Evolutionary conservation across 2,329 filamentous ascomycete species (phyloP), one percentile per base, ranked within the genome.

Genomic region (Trichothecium sympodiale): DNA sequence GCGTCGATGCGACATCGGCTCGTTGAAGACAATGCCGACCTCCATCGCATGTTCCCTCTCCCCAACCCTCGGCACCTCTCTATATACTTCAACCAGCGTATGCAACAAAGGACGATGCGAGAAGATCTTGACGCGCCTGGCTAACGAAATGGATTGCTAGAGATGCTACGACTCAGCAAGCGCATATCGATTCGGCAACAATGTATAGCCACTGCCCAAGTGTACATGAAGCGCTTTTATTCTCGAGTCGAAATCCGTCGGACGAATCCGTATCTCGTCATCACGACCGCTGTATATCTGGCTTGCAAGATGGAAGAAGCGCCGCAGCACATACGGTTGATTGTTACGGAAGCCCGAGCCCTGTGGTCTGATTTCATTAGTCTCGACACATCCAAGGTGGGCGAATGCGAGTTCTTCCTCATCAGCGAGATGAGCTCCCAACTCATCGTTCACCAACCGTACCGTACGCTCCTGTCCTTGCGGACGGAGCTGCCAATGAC

Each of bases 301-400:
- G 88, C 91, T 15, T 94, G 87, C 64, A 98, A 98, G 62, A 94
- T 94, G 77, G 91, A 98, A 57, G 91, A 98, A 58, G 88, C 80
- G 34, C 91, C 91, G 3, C 89, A 96, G 56, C 91, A 98, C 56
- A 96, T 98, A 50, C 77, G 91, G 20, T 74, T 94, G 43, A 80
- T 98, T 39, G 80, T 91, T 9, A 80, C 77, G 32, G 91, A 98
- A 57, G 86, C 88, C 4, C 78, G 86, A 25, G 75, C 81, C 39
- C 70, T 93, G 40, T 94, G 86, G 85, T 80, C 84, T 49, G 83
- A 88, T 44, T 74, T 82, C 40, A 75, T 84, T 46, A 68, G 74
- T 29, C 74, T 79, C 39, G 87, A 94, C 56, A 82, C 83, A 8
- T 78, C 83, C 37, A 85, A 86, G 50, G 72, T 95, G 28, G 88